These are phyloP conservation scores for Raphanus raphanistrum DNA, from an alignment of 345 rosid species.

Conservation along the genomic window DNA sequence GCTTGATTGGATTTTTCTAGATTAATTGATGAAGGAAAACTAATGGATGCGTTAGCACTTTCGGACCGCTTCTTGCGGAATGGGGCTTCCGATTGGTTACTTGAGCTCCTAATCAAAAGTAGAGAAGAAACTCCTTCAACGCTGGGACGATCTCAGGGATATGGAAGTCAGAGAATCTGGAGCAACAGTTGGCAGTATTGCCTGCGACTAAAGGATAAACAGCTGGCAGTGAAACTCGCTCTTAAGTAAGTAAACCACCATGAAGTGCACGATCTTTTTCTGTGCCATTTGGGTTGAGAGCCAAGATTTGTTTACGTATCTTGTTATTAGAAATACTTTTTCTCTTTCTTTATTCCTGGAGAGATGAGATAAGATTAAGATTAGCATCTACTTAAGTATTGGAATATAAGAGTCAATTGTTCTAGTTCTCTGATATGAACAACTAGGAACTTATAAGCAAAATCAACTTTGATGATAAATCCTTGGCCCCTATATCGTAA, in stretches of 20 bases:
- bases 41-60: conserved; percentile 95
- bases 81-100: conserved; percentile 90
- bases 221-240: conserved; percentile 82
- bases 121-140: conserved; percentile 63
- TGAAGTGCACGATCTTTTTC: not conserved
- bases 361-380: not conserved
- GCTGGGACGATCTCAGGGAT: conserved; percentile 53
- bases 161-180: conserved; percentile 63
- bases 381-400: conserved; percentile 4
- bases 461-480: not conserved
- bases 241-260: conserved; percentile 61
- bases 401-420: conserved; percentile 1
- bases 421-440: conserved; percentile 9
- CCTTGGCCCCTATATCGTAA: not conserved
- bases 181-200: conserved; percentile 96
- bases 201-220: conserved; percentile 91
- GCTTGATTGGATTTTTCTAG: conserved; percentile 42
- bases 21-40: conserved; percentile 82
- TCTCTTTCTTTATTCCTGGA: not conserved
- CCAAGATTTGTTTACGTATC: not conserved
- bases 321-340: conserved; percentile 2
- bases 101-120: conserved; percentile 74
- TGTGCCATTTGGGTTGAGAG: conserved; percentile 17
- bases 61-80: conserved; percentile 90
- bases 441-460: not conserved